These are phyloP conservation scores for Incumbomyces delicatus DNA, from an alignment of 2,329 filamentous ascomycete species.

Conservation along the genomic window DNA sequence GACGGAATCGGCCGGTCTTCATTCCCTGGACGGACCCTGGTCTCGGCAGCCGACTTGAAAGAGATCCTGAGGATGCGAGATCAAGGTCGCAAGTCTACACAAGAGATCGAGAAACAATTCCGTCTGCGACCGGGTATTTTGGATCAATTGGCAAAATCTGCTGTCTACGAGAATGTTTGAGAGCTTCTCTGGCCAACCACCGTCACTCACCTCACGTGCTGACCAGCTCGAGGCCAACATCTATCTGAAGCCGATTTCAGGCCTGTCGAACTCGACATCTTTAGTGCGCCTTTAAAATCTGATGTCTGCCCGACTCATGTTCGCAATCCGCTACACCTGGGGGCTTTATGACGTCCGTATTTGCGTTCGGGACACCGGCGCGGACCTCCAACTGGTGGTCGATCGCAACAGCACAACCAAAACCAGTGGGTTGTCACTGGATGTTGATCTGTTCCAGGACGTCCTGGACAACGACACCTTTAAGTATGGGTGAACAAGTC, in stretches of 20 bases:
- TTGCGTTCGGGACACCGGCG: too few relatives aligned
- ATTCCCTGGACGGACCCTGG: conserved; percentile 34
- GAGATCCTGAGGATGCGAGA: conserved; percentile 42
- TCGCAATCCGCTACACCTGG: too few relatives aligned
- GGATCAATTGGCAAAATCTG: neutral
- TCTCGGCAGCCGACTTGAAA: conserved; percentile 42
- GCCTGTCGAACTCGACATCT: too few relatives aligned
- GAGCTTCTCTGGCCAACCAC: neutral
- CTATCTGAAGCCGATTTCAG: too few relatives aligned
- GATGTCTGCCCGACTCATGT: too few relatives aligned
- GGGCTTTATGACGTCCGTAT: too few relatives aligned
- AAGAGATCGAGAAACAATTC: conserved; percentile 37
- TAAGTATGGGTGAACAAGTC: neutral
- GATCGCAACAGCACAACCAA: conserved; percentile 6
- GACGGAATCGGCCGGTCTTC: conserved; percentile 35
- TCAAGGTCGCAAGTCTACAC: conserved; percentile 26
- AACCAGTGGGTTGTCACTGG: too few relatives aligned
- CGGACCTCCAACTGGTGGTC: too few relatives aligned
- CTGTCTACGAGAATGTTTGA: conserved; percentile 5
- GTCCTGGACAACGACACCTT: neutral
- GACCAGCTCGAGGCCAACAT: too few relatives aligned
- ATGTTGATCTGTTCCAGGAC: neutral
- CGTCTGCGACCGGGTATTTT: conserved; percentile 34
- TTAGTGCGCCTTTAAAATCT: too few relatives aligned
- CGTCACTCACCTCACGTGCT: too few relatives aligned